A percentile compares a stretch with the other conserved stretches of the same genome.
phyloP scores from a whole-genome alignment of 257 asterid species.

The Ballota nigra region DNA sequence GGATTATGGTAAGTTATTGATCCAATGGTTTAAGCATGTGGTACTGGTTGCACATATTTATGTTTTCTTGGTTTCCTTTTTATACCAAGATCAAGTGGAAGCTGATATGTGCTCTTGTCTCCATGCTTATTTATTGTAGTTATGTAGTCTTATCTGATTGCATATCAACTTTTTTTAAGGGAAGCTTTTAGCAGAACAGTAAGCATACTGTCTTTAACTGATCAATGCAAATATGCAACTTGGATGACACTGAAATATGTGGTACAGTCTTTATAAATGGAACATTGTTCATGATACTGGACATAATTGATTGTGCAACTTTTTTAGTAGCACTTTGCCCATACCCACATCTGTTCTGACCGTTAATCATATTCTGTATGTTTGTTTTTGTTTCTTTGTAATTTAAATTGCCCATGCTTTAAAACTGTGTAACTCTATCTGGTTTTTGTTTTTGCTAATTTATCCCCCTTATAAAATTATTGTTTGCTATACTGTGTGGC shows the following conservation, averaged over 20 bases:
- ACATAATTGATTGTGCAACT: background rate
- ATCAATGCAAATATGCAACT: background rate
- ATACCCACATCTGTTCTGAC: background rate
- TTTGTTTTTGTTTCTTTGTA: background rate
- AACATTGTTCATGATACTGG: background rate
- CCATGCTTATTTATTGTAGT: background rate
- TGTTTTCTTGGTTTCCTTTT: background rate
- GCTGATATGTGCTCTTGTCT: background rate
- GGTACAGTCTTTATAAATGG: background rate
- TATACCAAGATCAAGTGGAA: background rate
- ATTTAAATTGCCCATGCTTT: too few relatives aligned
- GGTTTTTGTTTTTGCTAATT: background rate
- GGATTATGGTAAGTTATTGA: background rate
- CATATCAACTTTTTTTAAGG: background rate
- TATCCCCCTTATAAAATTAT: background rate
- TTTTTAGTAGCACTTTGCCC: background rate
- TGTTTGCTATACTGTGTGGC: background rate
- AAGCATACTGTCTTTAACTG: background rate
- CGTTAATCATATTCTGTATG: background rate
- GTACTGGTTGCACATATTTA: background rate
- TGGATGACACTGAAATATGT: background rate
- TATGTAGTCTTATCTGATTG: background rate
- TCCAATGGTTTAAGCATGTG: background rate
- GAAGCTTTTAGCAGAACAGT: background rate
- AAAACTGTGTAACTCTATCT: background rate